phyloP scores from a whole-genome alignment of 495 filamentous ascomycete genomes.

The Aspergillus cristatus region DNA sequence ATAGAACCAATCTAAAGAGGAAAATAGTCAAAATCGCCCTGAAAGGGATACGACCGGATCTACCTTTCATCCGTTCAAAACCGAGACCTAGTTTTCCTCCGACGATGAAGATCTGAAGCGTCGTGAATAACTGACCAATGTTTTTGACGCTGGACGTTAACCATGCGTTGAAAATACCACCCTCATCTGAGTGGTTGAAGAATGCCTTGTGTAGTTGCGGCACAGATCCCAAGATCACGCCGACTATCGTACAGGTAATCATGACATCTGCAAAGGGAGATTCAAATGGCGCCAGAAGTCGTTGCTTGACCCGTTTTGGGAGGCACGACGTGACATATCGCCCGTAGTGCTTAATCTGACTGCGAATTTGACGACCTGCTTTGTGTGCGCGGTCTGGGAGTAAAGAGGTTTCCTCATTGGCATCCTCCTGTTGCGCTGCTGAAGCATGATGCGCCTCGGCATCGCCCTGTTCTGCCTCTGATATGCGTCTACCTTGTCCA shows the following conservation, averaged over 20 bases:
- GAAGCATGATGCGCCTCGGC: no score
- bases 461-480: no score
- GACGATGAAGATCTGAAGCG: conserved; percentile 63
- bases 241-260: conserved; percentile 54
- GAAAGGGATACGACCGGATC: conserved; percentile 42
- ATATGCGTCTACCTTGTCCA: conserved; percentile 1
- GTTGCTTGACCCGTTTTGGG: conserved; percentile 3
- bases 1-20: conserved; percentile 54
- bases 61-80: conserved; percentile 41
- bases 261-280: conserved; percentile 53
- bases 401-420: conserved; percentile 43
- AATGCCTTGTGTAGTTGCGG: conserved; percentile 57
- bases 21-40: conserved; percentile 44
- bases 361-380: conserved; percentile 8
- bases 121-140: conserved; percentile 61
- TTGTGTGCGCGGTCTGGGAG: conserved; percentile 25
- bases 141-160: conserved; percentile 57
- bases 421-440: conserved; percentile 10
- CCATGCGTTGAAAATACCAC: conserved; percentile 64
- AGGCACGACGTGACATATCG: not conserved
- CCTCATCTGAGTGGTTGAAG: conserved; percentile 53
- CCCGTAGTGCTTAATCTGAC: not conserved
- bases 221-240: conserved; percentile 52
- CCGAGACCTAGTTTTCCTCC: conserved; percentile 54
- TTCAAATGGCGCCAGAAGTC: conserved; percentile 10